phyloP scores from a whole-genome alignment of 306 rosid genomes.

The Inga laurina region DNA sequence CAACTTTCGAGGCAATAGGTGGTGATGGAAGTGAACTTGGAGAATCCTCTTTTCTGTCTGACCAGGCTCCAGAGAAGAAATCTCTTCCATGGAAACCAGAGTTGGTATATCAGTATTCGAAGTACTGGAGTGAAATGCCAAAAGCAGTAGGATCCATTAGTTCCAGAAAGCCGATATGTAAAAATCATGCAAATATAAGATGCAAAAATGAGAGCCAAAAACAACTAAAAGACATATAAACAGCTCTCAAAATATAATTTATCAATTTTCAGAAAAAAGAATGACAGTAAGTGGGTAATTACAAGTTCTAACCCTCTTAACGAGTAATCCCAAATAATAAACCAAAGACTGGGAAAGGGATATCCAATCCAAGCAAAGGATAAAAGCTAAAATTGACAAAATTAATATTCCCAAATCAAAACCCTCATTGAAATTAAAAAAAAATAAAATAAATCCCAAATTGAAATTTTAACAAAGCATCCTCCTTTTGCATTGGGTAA shows the following conservation, averaged over 20 bases:
- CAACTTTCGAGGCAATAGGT: constrained; percentile 86
- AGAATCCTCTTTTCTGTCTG: constrained; percentile 57
- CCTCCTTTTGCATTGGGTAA: background rate
- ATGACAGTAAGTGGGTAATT: background rate
- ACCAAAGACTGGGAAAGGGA: background rate
- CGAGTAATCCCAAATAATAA: background rate
- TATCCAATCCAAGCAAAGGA: background rate
- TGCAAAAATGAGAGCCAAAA: background rate
- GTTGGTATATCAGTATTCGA: constrained; percentile 46
- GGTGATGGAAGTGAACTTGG: constrained; percentile 89
- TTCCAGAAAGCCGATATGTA: constrained; percentile 16
- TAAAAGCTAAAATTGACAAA: background rate
- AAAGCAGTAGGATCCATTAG: constrained; percentile 31
- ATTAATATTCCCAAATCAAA: background rate
- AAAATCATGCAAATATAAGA: constrained; percentile 3
- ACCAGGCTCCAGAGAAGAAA: constrained; percentile 78
- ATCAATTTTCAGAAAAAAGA: background rate
- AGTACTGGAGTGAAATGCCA: constrained; percentile 57
- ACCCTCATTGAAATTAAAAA: background rate
- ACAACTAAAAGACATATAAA: constrained; percentile 3
- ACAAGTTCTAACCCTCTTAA: background rate
- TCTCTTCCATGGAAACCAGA: constrained; percentile 65
- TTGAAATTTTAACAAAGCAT: background rate
- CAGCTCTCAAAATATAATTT: constrained; percentile 1
- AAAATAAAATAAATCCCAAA: background rate